Conservation (phyloP, 495 filamentous ascomycete genomes). For the Lineolata rhizophorae region DNA sequence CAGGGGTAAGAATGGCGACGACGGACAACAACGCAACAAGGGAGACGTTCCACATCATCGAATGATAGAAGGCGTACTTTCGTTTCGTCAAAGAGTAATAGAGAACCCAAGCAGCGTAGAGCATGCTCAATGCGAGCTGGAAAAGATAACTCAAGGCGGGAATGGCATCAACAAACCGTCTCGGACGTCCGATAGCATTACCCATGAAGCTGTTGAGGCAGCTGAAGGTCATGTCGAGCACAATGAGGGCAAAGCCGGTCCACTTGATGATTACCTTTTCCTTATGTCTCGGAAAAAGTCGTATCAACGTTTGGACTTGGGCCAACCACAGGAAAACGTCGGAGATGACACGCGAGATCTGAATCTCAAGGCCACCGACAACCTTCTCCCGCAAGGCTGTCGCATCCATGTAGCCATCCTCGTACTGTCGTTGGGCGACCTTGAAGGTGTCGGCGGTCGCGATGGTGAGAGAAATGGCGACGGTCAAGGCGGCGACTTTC, state of each 20-base stretch:
- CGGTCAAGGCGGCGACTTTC: slow-evolving; percentile 75
- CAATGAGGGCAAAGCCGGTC: slow-evolving; percentile 83
- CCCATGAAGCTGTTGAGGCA: slow-evolving; percentile 71
- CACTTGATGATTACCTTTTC: slow-evolving; percentile 98
- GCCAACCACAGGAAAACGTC: slow-evolving; percentile 94
- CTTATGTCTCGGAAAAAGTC: slow-evolving; percentile 84
- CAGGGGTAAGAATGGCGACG: slow-evolving; percentile 61
- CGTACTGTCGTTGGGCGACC: slow-evolving; percentile 62
- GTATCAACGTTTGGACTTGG: slow-evolving; percentile 88
- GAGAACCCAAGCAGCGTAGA: slow-evolving; percentile 90
- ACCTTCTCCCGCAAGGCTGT: slow-evolving; percentile 48
- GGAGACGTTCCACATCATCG: slow-evolving; percentile 78
- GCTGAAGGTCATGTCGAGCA: slow-evolving; percentile 72
- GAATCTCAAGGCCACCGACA: slow-evolving; percentile 59
- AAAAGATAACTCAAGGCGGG: slow-evolving; percentile 90
- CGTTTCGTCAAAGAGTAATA: slow-evolving; percentile 89
- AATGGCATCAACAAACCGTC: slow-evolving; percentile 65
- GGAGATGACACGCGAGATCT: slow-evolving; percentile 73
- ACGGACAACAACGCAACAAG: slow-evolving; percentile 66
- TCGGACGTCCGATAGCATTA: slow-evolving; percentile 31
- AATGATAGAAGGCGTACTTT: slow-evolving; percentile 80
- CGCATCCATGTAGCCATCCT: slow-evolving; percentile 49
- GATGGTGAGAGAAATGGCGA: slow-evolving; percentile 81
- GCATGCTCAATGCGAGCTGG: slow-evolving; percentile 62
- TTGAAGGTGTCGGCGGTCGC: slow-evolving; percentile 76